Base-by-base conservation (phyloP, 768 basidiomycete species). In the Phlebiopsis flavidoalba region DNA sequence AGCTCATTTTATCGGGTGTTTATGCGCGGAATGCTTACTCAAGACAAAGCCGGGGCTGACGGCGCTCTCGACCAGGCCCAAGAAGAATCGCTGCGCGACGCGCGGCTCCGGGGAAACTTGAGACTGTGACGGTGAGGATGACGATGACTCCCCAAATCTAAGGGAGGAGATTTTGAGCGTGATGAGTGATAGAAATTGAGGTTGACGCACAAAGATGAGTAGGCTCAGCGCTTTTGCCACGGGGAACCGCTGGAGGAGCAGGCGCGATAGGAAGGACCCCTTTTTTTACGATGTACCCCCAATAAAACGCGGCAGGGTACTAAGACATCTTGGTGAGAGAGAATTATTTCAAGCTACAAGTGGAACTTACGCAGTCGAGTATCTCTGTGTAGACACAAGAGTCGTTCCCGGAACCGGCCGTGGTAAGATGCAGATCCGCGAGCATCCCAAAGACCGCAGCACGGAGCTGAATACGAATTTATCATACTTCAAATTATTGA, bases 401-500 rank as follows among this genome's bases (percentile, higher is more conserved):
- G 46, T 22, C 40, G 60, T 61, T 14, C 54, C 54, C 11, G 54
- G 60, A 37, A 61, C 51, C 21, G 60, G 53, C n/a, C 15, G 54
- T 61, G 22, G 37, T 48, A 15, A 61, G 60, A 19, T 53, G 36
- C 36, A 61, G 53, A 53, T 61, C 60, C 5, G n/a, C 35, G 6
- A 61, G 48, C 60, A 61, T 56, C 15, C 53, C 60, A 51, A 56
- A 61, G 19, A 61, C 60, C 8, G 60, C 60, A 4, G 60, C 60
- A n/a, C n/a, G 1, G 60, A 61, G 47, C 60, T 61, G 54, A 61
- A 61, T 33, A 61, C 60, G 35, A 61, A 61, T 40, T 61, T 61
- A 24, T 61, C 60, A 48, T 61, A 61, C 60, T 61, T 19, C 24
- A 21, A 3, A 55, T 3, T 1, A 54, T 43, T 2, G 7, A 35